Evolutionary conservation across 2,329 filamentous ascomycete genomes (phyloP), one percentile per base, ranked within the genome.

Genomic region (Alternaria solani): DNA sequence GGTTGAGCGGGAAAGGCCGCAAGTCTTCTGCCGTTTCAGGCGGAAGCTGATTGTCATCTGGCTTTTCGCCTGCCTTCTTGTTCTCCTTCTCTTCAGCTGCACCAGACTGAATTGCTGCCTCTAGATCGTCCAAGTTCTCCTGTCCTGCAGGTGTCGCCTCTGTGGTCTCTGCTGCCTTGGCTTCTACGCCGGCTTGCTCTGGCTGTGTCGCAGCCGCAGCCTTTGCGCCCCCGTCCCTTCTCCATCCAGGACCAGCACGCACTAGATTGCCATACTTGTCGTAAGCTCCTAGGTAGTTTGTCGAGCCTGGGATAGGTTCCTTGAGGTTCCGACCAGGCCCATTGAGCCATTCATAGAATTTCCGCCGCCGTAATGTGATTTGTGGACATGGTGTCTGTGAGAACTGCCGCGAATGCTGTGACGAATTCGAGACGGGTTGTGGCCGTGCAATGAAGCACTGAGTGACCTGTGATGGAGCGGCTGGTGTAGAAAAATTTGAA

Each of bases 1-100:
- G 81, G 77, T 97, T 97, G 51, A 87, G 75, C 0, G 93, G 93
- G 66, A 95, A 97, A 0, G 92, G 92, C 6, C 68, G 68, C 18
- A 80, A 66, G 60, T 76, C 79, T 66, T 74, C 67, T 44, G 47
- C 65, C 43, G 59, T 71, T 61, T 79, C 76, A 26, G 70, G 76
- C 34, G 66, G 72, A 26, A 78, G 65, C 61, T 66, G 65, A 2
- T 53, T 49, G 11, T 72, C 66, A 28, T 71, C 68, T 18, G 66
- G 20, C 51, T 64, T 52, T 28, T 61, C 51, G 42, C 65, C 51
- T 18, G 39, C 43, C 34, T 61, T 39, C 42, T 61, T 60, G 26
- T 41, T 56, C 16, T 67, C 61, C 20, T 70, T 68, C 28, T 63
- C 59, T 20, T 67, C 67, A 18, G 67, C 69, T 20, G 67, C 57